A percentile compares a stretch with the other conserved stretches of the same genome.
phyloP scores from a whole-genome alignment of 2,329 filamentous ascomycete genomes.

The Aspergillus sp. region DNA sequence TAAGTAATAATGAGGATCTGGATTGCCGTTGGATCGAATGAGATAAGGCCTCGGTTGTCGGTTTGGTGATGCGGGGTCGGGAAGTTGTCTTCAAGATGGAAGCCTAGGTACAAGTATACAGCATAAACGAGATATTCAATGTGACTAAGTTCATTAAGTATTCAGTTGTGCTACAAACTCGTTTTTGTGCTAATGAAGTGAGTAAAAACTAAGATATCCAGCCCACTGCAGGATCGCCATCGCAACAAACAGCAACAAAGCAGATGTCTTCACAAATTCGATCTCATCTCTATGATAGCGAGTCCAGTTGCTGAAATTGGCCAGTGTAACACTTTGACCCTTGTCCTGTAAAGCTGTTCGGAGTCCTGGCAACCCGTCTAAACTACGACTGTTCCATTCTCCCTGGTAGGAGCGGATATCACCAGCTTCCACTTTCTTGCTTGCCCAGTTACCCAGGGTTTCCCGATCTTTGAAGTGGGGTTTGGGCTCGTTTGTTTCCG shows the following conservation, averaged over 20 bases:
- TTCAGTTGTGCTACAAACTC: neutral
- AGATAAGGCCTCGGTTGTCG: slow-evolving; percentile 16
- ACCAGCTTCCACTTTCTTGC: slow-evolving; percentile 51
- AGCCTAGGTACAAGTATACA: neutral
- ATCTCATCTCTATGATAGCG: slow-evolving; percentile 19
- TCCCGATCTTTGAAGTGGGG: slow-evolving; percentile 53
- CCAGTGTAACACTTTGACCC: slow-evolving; percentile 50
- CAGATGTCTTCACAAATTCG: slow-evolving; percentile 20
- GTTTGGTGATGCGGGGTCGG: slow-evolving; percentile 17
- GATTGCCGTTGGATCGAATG: neutral
- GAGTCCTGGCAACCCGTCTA: slow-evolving; percentile 62
- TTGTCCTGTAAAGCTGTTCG: slow-evolving; percentile 51
- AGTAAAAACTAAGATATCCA: slow-evolving; percentile 9
- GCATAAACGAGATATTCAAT: too few relatives aligned
- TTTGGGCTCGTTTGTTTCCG: slow-evolving; percentile 20
- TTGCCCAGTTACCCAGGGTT: slow-evolving; percentile 55
- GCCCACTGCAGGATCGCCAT: slow-evolving; percentile 21
- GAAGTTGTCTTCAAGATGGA: neutral
- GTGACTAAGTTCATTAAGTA: neutral
- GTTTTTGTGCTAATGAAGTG: neutral
- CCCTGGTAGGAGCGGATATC: slow-evolving; percentile 57
- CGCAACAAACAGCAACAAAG: slow-evolving; percentile 19
- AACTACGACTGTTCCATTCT: slow-evolving; percentile 54
- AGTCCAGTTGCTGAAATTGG: slow-evolving; percentile 33
- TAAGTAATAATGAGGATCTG: neutral